Evolutionary conservation across 352 stramenopile genomes (phyloP).

Genomic region (Pythium graminicola): DNA sequence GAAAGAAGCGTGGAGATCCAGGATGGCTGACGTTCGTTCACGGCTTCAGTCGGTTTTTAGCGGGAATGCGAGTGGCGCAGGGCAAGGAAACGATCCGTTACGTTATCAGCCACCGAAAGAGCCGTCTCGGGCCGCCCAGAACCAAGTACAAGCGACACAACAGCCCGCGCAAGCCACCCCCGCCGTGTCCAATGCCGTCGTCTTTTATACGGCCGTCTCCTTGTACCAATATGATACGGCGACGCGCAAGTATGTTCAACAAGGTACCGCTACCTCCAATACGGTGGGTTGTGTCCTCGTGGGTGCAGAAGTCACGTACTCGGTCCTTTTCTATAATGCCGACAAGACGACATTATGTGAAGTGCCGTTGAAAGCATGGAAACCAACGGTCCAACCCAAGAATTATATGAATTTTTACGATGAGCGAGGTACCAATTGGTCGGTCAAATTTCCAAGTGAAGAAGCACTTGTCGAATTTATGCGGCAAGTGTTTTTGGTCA

Average conservation of each 20-base stretch:
- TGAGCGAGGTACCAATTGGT: constrained; percentile 61
- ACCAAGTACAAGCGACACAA: constrained; percentile 17
- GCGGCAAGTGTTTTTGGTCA: constrained; percentile 57
- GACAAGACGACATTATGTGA: constrained; percentile 60
- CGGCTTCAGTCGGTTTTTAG: constrained; percentile 60
- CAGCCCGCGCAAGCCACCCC: constrained; percentile 10
- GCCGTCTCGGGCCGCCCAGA: constrained; percentile 30
- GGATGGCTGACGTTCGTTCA: constrained; percentile 37
- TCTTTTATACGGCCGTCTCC: constrained; percentile 61
- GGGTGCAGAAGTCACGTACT: constrained; percentile 56
- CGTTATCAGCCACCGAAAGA: constrained; percentile 63
- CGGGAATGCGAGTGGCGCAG: constrained; percentile 19
- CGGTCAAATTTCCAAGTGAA: constrained; percentile 62
- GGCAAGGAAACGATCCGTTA: constrained; percentile 55
- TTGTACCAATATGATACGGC: constrained; percentile 76
- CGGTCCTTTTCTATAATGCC: constrained; percentile 69
- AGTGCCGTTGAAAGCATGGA: constrained; percentile 47
- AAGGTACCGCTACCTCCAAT: constrained; percentile 33
- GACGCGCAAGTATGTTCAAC: constrained; percentile 56
- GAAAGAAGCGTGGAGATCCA: not conserved
- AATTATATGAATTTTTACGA: constrained; percentile 85
- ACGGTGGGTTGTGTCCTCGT: constrained; percentile 68
- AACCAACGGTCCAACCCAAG: constrained; percentile 65
- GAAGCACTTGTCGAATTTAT: constrained; percentile 61
- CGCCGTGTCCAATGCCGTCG: constrained; percentile 28